Conservation (phyloP, 495 filamentous ascomycete species). For the Podospora comata region DNA sequence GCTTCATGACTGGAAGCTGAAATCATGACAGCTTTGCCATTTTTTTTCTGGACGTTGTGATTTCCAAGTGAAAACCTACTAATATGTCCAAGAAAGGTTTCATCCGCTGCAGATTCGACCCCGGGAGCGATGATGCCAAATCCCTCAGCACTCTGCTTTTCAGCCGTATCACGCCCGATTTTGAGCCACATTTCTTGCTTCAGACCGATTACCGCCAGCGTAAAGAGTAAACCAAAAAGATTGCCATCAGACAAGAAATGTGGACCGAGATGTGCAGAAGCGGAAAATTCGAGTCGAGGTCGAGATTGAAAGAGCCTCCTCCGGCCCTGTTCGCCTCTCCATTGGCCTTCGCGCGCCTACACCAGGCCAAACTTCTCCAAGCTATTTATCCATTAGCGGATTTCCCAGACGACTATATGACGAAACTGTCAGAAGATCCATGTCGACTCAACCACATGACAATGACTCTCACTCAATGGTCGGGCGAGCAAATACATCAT, state of each 20-base stretch:
- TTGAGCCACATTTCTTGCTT: slow-evolving; percentile 37
- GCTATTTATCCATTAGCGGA: slow-evolving; percentile 35
- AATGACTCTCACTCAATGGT: too few species aligned
- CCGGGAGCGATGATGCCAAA: slow-evolving; percentile 27
- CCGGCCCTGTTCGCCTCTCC: slow-evolving; percentile 27
- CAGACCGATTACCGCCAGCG: slow-evolving; percentile 19
- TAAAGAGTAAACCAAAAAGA: slow-evolving; percentile 21
- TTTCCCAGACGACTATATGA: slow-evolving; percentile 32
- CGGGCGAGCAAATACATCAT: too few species aligned
- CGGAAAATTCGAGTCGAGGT: background rate
- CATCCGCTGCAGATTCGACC: slow-evolving; percentile 36
- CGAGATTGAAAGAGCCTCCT: slow-evolving; percentile 22
- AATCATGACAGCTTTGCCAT: too few species aligned
- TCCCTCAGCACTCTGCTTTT: slow-evolving; percentile 31
- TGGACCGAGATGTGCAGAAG: background rate
- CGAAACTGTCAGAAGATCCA: too few species aligned
- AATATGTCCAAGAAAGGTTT: slow-evolving; percentile 20
- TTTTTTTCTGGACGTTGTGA: background rate
- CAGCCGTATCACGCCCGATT: slow-evolving; percentile 31
- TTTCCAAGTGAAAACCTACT: background rate
- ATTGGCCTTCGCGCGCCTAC: slow-evolving; percentile 33
- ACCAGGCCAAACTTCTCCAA: slow-evolving; percentile 15
- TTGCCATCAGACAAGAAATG: slow-evolving; percentile 21
- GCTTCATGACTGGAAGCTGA: too few species aligned
- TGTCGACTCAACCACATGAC: too few species aligned